Conservation (phyloP, 225 moss, liverwort and hornwort species). For the Asterella californica region DNA sequence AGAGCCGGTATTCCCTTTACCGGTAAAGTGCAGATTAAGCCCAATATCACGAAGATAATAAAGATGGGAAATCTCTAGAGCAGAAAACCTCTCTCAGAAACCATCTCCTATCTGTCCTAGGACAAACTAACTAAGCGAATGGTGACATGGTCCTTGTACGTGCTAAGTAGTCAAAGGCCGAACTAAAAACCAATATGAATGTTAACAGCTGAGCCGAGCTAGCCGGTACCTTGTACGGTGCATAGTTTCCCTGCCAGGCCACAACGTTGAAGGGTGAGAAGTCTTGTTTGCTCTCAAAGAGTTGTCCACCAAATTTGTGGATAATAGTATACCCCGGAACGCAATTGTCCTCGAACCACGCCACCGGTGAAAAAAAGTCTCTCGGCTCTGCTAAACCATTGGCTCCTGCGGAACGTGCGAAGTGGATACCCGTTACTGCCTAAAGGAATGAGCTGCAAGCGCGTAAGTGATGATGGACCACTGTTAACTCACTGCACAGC, state of each 20-base stretch:
- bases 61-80: no score
- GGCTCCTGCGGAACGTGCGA: slow-evolving; percentile 48
- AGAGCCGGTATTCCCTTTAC: no score
- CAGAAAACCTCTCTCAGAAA: no score
- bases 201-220: not conserved
- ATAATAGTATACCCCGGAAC: slow-evolving; percentile 63
- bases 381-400: slow-evolving; percentile 89
- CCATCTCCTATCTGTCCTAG: no score
- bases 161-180: no score
- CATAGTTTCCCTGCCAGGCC: slow-evolving; percentile 97
- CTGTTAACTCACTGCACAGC: not conserved
- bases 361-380: slow-evolving; percentile 81
- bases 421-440: not conserved
- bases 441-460: not conserved
- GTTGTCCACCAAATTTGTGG: slow-evolving; percentile 90
- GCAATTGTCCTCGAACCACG: slow-evolving; percentile 73
- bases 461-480: not conserved
- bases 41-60: no score
- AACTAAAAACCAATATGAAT: not conserved
- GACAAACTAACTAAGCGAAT: no score
- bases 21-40: no score
- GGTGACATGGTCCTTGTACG: no score
- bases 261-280: slow-evolving; percentile 97
- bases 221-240: slow-evolving; percentile 68
- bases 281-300: slow-evolving; percentile 91